These are phyloP conservation scores for Lentinus polychrous DNA, from an alignment of 1,284 basidiomycete species.

Conservation along the genomic window DNA sequence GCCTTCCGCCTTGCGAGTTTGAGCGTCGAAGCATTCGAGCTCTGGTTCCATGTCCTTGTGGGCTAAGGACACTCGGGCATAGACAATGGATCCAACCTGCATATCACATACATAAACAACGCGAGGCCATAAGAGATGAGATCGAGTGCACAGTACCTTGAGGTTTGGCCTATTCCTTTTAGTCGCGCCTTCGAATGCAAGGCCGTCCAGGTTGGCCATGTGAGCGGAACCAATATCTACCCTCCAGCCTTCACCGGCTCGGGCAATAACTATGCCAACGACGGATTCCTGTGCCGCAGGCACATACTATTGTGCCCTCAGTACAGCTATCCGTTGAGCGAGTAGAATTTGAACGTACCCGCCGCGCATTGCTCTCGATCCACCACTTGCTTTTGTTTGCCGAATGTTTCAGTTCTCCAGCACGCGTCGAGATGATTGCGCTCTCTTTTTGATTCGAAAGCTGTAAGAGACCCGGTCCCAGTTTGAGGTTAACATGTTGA, in stretches of 20 bases:
- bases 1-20: conserved; percentile 76
- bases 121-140: not conserved
- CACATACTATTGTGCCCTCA: conserved; percentile 55
- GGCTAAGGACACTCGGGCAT: conserved; percentile 78
- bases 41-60: conserved; percentile 90
- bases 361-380: conserved; percentile 72
- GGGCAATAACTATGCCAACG: conserved; percentile 63
- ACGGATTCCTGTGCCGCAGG: conserved; percentile 79
- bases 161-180: conserved; percentile 81
- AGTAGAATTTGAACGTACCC: conserved; percentile 37
- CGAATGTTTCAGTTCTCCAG: conserved; percentile 62
- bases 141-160: conserved; percentile 43
- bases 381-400: conserved; percentile 70
- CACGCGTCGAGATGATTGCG: conserved; percentile 56
- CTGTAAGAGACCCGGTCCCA: conserved; percentile 70
- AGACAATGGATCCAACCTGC: conserved; percentile 76
- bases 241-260: conserved; percentile 73
- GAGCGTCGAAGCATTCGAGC: conserved; percentile 81
- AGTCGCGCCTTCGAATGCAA: conserved; percentile 83
- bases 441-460: conserved; percentile 26
- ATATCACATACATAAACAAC: not conserved
- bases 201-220: conserved; percentile 65
- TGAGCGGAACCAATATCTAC: conserved; percentile 82
- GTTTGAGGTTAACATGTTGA: conserved; percentile 70
- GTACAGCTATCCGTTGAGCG: not conserved